Percentiles rank a stretch among this genome's conserved stretches.
Evolutionary conservation across 2,329 filamentous ascomycete species (phyloP).

Genomic region (Diaporthe sp.): DNA sequence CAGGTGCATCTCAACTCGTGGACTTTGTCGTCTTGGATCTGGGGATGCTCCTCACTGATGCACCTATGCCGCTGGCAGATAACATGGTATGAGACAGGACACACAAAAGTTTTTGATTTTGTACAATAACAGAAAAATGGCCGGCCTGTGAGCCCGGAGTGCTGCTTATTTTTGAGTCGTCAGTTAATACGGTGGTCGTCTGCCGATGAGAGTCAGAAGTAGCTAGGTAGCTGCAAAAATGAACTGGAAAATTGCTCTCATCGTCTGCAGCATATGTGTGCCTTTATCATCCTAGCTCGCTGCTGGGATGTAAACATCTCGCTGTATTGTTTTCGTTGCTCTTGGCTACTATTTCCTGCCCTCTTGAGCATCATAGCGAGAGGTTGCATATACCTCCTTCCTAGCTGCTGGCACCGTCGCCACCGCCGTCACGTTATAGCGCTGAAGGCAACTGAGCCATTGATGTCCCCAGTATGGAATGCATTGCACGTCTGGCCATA

Average conservation of each 20-base stretch:
- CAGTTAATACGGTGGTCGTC: neutral
- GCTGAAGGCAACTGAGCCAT: neutral
- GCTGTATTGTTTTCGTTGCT: neutral
- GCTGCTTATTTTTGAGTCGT: neutral
- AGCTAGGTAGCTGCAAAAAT: neutral
- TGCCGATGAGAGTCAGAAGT: neutral
- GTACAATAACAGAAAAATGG: neutral
- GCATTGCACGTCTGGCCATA: neutral
- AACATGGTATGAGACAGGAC: neutral
- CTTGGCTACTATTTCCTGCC: neutral
- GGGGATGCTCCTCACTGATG: neutral
- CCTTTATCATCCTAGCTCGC: neutral
- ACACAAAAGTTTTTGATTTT: conserved; percentile 11
- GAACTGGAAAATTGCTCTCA: neutral
- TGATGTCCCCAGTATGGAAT: neutral
- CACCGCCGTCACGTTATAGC: neutral
- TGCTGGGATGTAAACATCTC: neutral
- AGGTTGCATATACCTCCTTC: neutral
- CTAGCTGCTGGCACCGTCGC: neutral
- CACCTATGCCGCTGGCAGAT: neutral
- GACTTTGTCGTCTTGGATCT: neutral
- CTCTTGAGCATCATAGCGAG: neutral
- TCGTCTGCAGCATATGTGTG: neutral
- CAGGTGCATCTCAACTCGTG: neutral
- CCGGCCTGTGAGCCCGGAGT: neutral